Conservation (phyloP, 148 eudicot species). For the Chenopodium quinoa region DNA sequence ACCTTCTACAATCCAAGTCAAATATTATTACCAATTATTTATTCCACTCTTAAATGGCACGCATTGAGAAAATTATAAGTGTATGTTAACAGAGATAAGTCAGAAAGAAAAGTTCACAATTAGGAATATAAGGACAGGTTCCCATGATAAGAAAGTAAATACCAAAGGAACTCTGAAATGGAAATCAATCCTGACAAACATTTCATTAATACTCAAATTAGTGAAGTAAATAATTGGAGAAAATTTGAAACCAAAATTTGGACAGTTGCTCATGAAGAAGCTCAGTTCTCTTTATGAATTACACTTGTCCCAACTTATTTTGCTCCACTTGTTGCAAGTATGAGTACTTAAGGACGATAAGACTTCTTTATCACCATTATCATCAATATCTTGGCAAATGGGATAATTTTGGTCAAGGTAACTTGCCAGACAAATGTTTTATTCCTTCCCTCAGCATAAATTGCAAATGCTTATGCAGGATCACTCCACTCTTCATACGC, state of each 20-base stretch:
- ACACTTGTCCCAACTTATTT: background rate
- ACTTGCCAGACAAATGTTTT: background rate
- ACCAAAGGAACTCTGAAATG: background rate
- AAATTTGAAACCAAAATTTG: background rate
- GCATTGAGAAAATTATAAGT: no score
- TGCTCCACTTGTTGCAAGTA: background rate
- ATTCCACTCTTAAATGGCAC: no score
- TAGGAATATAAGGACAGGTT: background rate
- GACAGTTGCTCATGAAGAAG: background rate
- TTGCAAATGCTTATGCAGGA: conserved; percentile 7
- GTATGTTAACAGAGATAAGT: no score
- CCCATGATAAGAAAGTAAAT: background rate
- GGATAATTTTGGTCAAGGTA: background rate
- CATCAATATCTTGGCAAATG: background rate
- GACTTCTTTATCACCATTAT: background rate
- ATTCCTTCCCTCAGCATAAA: background rate
- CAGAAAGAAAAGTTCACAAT: no score
- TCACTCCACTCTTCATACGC: background rate
- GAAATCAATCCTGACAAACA: background rate
- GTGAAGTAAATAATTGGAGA: background rate
- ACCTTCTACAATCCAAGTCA: background rate
- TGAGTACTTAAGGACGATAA: background rate
- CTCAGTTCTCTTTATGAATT: background rate
- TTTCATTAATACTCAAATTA: background rate
- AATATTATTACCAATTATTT: background rate